Evolutionary conservation across 2,329 filamentous ascomycete genomes (phyloP).

Genomic region (Cladosporium oxysporum): DNA sequence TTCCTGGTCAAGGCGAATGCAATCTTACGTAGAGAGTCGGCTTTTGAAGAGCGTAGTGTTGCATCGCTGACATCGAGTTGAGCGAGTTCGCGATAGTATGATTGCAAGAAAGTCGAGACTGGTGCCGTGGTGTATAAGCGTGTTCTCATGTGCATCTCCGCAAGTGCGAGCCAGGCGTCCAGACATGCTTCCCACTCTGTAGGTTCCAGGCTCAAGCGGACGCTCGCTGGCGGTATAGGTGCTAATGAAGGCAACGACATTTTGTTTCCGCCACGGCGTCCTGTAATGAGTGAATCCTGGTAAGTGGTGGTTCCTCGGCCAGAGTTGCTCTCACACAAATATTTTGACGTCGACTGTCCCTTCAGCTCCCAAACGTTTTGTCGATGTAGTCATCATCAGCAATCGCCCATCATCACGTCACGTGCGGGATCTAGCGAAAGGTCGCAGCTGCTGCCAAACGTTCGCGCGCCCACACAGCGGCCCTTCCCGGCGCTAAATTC

Average conservation of each 20-base stretch:
- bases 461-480: slow-evolving; percentile 18
- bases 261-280: neutral
- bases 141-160: slow-evolving; percentile 41
- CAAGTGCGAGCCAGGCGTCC: slow-evolving; percentile 72
- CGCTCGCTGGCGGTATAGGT: slow-evolving; percentile 69
- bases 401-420: neutral
- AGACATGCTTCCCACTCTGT: slow-evolving; percentile 78
- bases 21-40: slow-evolving; percentile 59
- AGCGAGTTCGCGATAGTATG: slow-evolving; percentile 62
- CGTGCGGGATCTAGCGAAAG: neutral
- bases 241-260: slow-evolving; percentile 70
- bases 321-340: neutral
- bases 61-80: slow-evolving; percentile 25
- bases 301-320: neutral
- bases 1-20: slow-evolving; percentile 61
- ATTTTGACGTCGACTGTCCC: neutral
- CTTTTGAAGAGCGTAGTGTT: slow-evolving; percentile 40
- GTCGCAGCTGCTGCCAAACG: slow-evolving; percentile 5
- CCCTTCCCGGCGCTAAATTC: neutral
- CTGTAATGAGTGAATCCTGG: neutral
- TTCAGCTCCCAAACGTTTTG: slow-evolving; percentile 11
- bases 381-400: slow-evolving; percentile 12
- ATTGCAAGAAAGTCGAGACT: slow-evolving; percentile 63
- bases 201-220: slow-evolving; percentile 66
- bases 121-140: slow-evolving; percentile 38